These are phyloP conservation scores for Microthlaspi erraticum DNA, from an alignment of 345 rosid genomes.

Conservation along the genomic window DNA sequence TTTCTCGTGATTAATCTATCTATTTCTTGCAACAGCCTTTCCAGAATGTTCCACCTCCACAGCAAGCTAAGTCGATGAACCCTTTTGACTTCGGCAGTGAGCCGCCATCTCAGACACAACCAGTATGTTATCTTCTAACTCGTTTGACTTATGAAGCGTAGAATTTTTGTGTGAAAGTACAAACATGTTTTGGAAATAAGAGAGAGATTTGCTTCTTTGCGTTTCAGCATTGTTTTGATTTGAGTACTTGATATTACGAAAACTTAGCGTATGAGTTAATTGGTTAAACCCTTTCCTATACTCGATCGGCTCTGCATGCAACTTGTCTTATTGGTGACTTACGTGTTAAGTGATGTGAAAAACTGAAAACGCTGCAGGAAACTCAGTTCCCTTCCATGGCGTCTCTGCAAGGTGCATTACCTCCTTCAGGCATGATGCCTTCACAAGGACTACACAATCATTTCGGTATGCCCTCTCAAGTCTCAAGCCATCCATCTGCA, in stretches of 20 bases:
- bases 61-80: constrained; percentile 64
- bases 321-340: constrained; percentile 4
- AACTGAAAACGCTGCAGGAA: constrained; percentile 32
- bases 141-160: constrained; percentile 16
- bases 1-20: constrained; percentile 7
- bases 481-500: constrained; percentile 48
- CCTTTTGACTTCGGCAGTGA: constrained; percentile 78
- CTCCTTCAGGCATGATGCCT: constrained; percentile 57
- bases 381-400: constrained; percentile 80
- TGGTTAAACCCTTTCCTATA: not conserved
- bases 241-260: not conserved
- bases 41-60: constrained; percentile 59
- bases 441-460: constrained; percentile 56
- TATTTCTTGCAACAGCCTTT: constrained; percentile 54
- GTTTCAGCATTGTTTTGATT: not conserved
- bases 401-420: constrained; percentile 67
- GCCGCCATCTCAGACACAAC: constrained; percentile 58
- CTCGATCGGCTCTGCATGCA: not conserved
- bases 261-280: not conserved
- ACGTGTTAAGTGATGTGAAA: constrained; percentile 38
- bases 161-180: not conserved
- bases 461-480: constrained; percentile 54
- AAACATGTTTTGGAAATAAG: constrained; percentile 7
- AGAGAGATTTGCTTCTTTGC: not conserved
- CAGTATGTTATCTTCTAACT: constrained; percentile 52